These are phyloP conservation scores for Fraxinus cuspidata DNA, from an alignment of 257 asterid species.

Conservation along the genomic window DNA sequence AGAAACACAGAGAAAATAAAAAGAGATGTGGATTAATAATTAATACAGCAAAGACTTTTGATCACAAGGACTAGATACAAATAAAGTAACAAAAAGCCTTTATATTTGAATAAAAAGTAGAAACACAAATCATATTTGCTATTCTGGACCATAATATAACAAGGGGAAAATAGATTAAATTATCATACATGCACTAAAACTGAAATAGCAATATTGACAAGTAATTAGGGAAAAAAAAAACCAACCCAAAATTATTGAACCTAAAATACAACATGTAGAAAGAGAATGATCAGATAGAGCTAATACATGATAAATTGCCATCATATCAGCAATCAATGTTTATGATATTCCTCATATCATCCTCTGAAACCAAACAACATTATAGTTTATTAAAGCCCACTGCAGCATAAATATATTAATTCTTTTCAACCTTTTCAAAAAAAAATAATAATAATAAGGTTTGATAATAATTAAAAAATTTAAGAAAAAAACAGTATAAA, in stretches of 20 bases:
- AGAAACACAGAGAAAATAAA: neutral
- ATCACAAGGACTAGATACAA: neutral
- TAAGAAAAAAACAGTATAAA: neutral
- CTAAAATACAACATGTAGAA: neutral
- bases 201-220: neutral
- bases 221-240: too few relatives aligned
- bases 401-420: neutral
- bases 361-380: slow-evolving; percentile 6
- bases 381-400: neutral
- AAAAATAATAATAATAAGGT: neutral
- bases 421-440: too few relatives aligned
- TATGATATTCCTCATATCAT: slow-evolving; percentile 31
- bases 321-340: slow-evolving; percentile 34
- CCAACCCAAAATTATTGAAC: neutral
- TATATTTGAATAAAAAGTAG: neutral
- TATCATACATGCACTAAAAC: neutral
- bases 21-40: neutral
- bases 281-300: slow-evolving; percentile 42
- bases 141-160: neutral
- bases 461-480: neutral
- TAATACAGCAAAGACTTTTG: neutral
- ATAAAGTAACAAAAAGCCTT: neutral
- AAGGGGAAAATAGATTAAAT: neutral
- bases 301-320: slow-evolving; percentile 42
- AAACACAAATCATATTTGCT: neutral